Evolutionary conservation across 345 rosid species (phyloP).

Genomic region (Ceriops tagal): DNA sequence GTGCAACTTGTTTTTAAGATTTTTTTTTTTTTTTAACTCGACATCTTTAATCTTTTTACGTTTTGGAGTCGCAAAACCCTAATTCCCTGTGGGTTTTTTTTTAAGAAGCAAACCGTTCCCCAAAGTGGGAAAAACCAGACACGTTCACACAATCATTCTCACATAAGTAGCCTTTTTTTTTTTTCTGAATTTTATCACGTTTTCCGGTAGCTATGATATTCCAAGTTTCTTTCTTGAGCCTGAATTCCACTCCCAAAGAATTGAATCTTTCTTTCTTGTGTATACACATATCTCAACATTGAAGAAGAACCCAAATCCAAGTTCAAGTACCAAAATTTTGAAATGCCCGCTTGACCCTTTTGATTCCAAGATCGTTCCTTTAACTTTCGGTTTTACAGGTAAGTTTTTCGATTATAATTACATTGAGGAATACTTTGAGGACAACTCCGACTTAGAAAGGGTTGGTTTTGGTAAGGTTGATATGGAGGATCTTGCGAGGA

Average conservation of each 20-base stretch:
- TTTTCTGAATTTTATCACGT: background rate
- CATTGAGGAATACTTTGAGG: slow-evolving; percentile 46
- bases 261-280: background rate
- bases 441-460: slow-evolving; percentile 23
- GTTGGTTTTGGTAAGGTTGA: slow-evolving; percentile 33
- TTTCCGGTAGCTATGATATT: slow-evolving; percentile 20
- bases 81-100: slow-evolving; percentile 13
- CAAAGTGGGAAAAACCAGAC: background rate
- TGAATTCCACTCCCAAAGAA: background rate
- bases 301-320: slow-evolving; percentile 27
- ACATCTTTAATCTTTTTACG: too few species aligned
- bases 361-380: slow-evolving; percentile 26
- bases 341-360: slow-evolving; percentile 30
- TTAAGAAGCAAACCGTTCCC: slow-evolving; percentile 14
- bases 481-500: slow-evolving; percentile 29
- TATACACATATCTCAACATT: slow-evolving; percentile 28
- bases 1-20: too few species aligned
- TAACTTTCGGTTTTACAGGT: slow-evolving; percentile 31
- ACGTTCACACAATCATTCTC: background rate
- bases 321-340: slow-evolving; percentile 31
- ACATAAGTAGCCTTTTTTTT: background rate
- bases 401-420: slow-evolving; percentile 60
- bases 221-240: background rate
- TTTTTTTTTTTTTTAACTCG: too few species aligned
- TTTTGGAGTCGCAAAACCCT: background rate